Evolutionary conservation across 805 yeast species (phyloP), one percentile per base, ranked within the genome.

Genomic region (Debaryomyces hansenii): DNA sequence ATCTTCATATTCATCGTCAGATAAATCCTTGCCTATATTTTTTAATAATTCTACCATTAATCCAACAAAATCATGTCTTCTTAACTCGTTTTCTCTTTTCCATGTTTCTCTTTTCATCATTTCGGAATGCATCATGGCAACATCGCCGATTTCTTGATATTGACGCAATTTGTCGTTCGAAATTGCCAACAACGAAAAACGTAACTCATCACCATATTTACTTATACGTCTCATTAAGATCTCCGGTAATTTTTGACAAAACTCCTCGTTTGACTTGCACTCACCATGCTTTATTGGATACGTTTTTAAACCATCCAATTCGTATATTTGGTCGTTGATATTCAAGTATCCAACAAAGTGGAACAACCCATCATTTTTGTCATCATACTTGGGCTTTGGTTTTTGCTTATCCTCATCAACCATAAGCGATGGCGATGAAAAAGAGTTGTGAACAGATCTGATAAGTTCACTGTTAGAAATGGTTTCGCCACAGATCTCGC

Each of bases 271-370:
- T 12, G 59, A 54, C 2, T 53, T 52, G 50, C 82, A 74, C 3
- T 58, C 59, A 1, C 47, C 66, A 55, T 83, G 87, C 42, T 62
- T 64, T 35, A 84, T 80, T 2, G 88, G 87, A 38, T 61, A 73
- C 18, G 64, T 66, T 46, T 78, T 79, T 42, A 84, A 66, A 1
- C 89, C 89, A 57, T 84, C 89, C 41, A 84, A 63, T 56, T 84
- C 89, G 57, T 79, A 80, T 11, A 84, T 66, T 28, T 59, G 58
- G 21, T 77, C 80, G 44, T 75, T 61, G 29, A 63, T 58, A 33
- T 60, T 64, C 2, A 79, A 60, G 57, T 78, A 84, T 1, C 86
- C 84, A 36, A 83, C 69, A 52, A 82, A 84, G 55, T 84, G 89
- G 61, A 72, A 84, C 7, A 81, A 51, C 1, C 81, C 84, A 49